Conservation (phyloP, 805 yeast species). For the Saccharomycopsis microspora region DNA sequence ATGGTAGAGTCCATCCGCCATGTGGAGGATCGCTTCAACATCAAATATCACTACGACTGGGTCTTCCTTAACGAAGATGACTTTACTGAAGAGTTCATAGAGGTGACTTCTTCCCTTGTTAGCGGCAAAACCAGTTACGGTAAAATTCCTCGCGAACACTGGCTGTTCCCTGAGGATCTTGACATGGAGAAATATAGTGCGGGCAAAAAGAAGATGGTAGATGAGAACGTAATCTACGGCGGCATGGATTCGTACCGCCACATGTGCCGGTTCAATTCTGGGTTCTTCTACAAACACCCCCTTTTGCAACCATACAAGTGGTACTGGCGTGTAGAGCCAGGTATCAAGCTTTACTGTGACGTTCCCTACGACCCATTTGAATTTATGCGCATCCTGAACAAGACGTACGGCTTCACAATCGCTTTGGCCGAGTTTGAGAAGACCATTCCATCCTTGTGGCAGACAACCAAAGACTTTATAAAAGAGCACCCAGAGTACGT, state of each 20-base stretch:
- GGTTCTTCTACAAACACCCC: constrained; percentile 69
- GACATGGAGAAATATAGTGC: constrained; percentile 61
- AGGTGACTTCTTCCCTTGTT: constrained; percentile 36
- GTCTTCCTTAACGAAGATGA: constrained; percentile 77
- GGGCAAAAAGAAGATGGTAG: constrained; percentile 41
- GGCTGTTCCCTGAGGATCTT: constrained; percentile 78
- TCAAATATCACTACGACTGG: constrained; percentile 76
- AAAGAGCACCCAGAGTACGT: constrained; percentile 46
- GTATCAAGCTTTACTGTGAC: constrained; percentile 62
- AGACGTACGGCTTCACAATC: constrained; percentile 68
- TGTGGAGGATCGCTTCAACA: constrained; percentile 74
- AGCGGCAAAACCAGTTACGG: constrained; percentile 69
- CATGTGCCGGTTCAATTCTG: constrained; percentile 85
- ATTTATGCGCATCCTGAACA: constrained; percentile 65
- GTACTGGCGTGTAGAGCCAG: constrained; percentile 94
- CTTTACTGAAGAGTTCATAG: constrained; percentile 63
- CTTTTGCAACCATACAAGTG: constrained; percentile 60
- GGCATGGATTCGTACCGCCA: constrained; percentile 68
- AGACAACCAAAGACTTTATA: constrained; percentile 53
- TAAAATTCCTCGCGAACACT: constrained; percentile 60
- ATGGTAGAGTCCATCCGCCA: constrained; percentile 51
- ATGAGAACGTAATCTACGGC: constrained; percentile 58
- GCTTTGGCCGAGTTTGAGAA: constrained; percentile 57
- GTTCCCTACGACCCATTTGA: constrained; percentile 70
- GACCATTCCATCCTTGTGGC: constrained; percentile 74